These are phyloP conservation scores for Neopestalotiopsis rosae DNA, from an alignment of 2,329 filamentous ascomycete genomes.

Conservation along the genomic window DNA sequence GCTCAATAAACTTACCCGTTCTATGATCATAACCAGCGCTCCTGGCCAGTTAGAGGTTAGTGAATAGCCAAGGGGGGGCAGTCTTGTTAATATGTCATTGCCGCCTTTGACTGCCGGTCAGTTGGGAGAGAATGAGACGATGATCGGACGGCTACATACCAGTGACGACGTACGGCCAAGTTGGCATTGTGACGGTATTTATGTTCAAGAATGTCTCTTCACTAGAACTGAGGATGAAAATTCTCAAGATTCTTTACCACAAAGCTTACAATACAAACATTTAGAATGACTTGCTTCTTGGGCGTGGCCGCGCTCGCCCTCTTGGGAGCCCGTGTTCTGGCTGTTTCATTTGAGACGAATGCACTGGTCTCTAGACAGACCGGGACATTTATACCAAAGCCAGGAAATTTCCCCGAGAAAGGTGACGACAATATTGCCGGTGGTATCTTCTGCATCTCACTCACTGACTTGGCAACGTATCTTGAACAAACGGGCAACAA, in stretches of 20 bases:
- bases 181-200: too few species aligned
- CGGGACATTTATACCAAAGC: constrained; percentile 24
- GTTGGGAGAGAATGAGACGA: not conserved
- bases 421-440: constrained; percentile 29
- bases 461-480: constrained; percentile 25
- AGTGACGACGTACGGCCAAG: not conserved
- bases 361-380: constrained; percentile 4
- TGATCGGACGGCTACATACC: not conserved
- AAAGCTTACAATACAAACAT: not conserved
- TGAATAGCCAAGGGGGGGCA: not conserved
- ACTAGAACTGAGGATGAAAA: too few species aligned
- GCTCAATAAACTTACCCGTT: not conserved
- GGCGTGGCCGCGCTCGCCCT: not conserved
- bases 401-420: constrained; percentile 27
- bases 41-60: not conserved
- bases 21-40: not conserved
- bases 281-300: not conserved
- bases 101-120: not conserved
- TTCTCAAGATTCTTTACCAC: too few species aligned
- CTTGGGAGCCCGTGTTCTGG: not conserved
- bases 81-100: not conserved
- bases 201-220: too few species aligned
- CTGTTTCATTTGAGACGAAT: not conserved
- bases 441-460: constrained; percentile 30
- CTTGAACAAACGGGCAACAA: constrained; percentile 26